These are phyloP conservation scores for Gossypium schwendimanii DNA, from an alignment of 441 rosid species.

Conservation along the genomic window DNA sequence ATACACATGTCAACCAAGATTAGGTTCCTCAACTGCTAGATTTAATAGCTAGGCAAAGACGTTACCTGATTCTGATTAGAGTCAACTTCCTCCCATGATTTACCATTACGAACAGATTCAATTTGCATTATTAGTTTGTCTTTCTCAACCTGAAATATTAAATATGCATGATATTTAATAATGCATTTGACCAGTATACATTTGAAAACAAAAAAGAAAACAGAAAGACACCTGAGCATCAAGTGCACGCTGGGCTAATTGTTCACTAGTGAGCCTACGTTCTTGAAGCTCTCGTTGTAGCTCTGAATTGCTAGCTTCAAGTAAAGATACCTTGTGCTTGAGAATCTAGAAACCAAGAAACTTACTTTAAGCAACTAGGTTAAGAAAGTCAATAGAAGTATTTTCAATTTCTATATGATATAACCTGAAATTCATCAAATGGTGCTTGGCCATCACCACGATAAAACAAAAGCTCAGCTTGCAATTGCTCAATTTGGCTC, in stretches of 20 bases:
- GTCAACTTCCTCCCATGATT: slow-evolving; percentile 88
- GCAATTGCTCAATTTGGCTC: slow-evolving; percentile 90
- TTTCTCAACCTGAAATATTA: slow-evolving; percentile 62
- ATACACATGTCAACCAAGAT: slow-evolving; percentile 15
- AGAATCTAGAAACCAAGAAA: slow-evolving; percentile 47
- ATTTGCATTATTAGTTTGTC: slow-evolving; percentile 77
- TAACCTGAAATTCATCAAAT: slow-evolving; percentile 34
- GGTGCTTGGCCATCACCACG: slow-evolving; percentile 59
- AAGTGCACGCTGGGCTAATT: slow-evolving; percentile 62
- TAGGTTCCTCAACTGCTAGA: background rate
- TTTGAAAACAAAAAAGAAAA: slow-evolving; percentile 9
- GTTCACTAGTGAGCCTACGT: slow-evolving; percentile 59
- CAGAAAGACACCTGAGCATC: slow-evolving; percentile 67
- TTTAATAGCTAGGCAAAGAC: slow-evolving; percentile 4
- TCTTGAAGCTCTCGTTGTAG: slow-evolving; percentile 71
- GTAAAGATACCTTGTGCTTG: slow-evolving; percentile 73
- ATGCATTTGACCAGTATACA: background rate
- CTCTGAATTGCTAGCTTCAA: slow-evolving; percentile 80
- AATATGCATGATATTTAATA: slow-evolving; percentile 9
- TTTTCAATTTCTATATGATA: background rate
- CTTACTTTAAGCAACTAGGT: slow-evolving; percentile 15
- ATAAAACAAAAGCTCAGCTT: slow-evolving; percentile 67
- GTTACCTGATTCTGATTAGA: slow-evolving; percentile 50
- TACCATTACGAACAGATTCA: slow-evolving; percentile 74
- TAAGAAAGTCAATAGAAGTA: background rate